Evolutionary conservation across 176 grass and related monocot genomes (phyloP).

Genomic region (Cenchrus fungigraminus): DNA sequence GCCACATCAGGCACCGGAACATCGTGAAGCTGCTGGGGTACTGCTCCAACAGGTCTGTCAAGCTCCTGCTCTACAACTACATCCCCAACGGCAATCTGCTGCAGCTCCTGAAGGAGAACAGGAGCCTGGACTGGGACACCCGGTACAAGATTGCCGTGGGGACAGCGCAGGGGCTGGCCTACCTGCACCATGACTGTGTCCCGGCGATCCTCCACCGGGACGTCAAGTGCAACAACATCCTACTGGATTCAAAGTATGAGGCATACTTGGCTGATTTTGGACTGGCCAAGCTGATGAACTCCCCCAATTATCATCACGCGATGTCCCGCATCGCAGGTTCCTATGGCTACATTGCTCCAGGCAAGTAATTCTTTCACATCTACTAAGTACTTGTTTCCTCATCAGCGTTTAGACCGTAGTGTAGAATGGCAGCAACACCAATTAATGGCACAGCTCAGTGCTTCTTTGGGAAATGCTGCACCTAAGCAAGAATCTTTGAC

Average conservation of each 20-base stretch:
- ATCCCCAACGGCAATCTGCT: slow-evolving; percentile 89
- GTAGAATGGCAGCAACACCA: slow-evolving; percentile 33
- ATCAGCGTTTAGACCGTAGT: too few species aligned
- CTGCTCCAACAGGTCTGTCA: slow-evolving; percentile 91
- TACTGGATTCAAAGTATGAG: slow-evolving; percentile 88
- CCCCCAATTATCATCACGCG: slow-evolving; percentile 85
- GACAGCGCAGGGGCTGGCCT: slow-evolving; percentile 81
- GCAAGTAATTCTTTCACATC: slow-evolving; percentile 44
- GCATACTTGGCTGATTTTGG: slow-evolving; percentile 95
- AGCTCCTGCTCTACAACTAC: slow-evolving; percentile 97
- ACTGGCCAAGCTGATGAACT: slow-evolving; percentile 95
- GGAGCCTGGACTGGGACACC: slow-evolving; percentile 87
- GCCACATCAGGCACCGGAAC: slow-evolving; percentile 96
- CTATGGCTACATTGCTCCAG: slow-evolving; percentile 98
- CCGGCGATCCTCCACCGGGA: slow-evolving; percentile 89
- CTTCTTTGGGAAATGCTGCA: slow-evolving; percentile 24
- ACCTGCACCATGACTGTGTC: slow-evolving; percentile 91
- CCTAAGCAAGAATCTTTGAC: slow-evolving; percentile 52
- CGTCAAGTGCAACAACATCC: slow-evolving; percentile 95
- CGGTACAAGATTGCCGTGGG: slow-evolving; percentile 87
- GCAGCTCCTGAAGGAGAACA: slow-evolving; percentile 77
- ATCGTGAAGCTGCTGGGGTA: slow-evolving; percentile 92
- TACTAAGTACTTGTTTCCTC: neutral
- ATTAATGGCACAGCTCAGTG: slow-evolving; percentile 35
- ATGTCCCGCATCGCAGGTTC: slow-evolving; percentile 90